A percentile compares a stretch with the other conserved stretches of the same genome.
phyloP scores from a whole-genome alignment of 192 early-diverging fungal species.

The Coemansia sp. region DNA sequence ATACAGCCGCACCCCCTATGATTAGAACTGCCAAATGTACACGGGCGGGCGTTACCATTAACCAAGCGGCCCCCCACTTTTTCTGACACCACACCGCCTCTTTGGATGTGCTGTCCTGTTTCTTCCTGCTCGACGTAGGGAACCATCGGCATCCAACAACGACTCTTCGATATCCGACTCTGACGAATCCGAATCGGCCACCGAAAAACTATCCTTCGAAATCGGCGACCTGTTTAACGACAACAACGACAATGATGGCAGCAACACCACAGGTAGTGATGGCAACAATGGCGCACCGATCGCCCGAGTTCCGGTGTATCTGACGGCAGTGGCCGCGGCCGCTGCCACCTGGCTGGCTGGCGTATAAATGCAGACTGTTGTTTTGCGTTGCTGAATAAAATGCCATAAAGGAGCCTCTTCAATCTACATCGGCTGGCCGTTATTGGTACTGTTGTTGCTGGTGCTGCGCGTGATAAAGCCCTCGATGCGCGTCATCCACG shows the following conservation, averaged over 20 bases:
- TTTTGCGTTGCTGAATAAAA: no score
- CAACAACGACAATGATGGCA: no score
- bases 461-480: no score
- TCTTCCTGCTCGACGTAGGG: neutral
- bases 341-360: no score
- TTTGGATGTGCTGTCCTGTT: neutral
- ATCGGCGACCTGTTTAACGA: no score
- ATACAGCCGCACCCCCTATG: neutral
- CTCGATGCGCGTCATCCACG: constrained; percentile 41
- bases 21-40: neutral
- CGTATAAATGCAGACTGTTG: no score
- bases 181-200: neutral
- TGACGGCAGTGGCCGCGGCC: no score
- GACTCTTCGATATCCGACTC: no score
- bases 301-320: no score
- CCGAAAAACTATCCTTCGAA: neutral
- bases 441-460: neutral
- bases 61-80: neutral
- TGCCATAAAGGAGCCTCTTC: no score
- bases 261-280: no score
- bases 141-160: neutral
- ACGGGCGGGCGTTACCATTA: neutral
- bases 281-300: no score
- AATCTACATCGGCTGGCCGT: neutral
- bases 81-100: neutral